Base-by-base conservation (phyloP, 805 yeast species). In the Ogataea neopini region DNA sequence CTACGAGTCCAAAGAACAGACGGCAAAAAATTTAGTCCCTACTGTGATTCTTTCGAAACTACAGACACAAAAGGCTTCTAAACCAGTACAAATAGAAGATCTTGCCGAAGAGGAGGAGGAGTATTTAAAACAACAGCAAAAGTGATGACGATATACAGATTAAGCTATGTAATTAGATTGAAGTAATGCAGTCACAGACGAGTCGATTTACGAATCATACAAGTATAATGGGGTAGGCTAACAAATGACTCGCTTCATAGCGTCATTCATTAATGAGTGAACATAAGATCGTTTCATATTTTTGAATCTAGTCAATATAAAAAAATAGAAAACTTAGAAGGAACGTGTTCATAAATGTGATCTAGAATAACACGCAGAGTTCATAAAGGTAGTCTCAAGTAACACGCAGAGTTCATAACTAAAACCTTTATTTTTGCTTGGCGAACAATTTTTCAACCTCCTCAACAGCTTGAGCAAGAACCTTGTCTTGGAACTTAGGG, bases 401-500 rank as follows among this genome's bases (percentile, higher is more conserved):
- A 33, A 43, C 30, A 43, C 36, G 23, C 26, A 37, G 42, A 43
- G 41, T 37, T 28, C 47, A 26, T 33, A 14, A 22, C 22, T 14
- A 14, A 11, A 30, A 13, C 47, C 29, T 33, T 37, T 45, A 52
- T 47, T 52, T 51, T 56, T 67, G 67, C 60, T 67, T 67, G 47
- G 71, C 68, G 61, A 89, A 89, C 70, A 86, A 74, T 72, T 81
- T 85, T 82, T 94, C 99, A 63, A 92, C 79, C 66, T 94, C 98
- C 64, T 87, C 78, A 61, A 94, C 85, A 59, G 97, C 82, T 79
- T 94, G 97, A 64, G 83, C 80, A 71, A 94, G 85, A 47, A 89
- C 86, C 72, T 77, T 85, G 60, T 89, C 96, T 80, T 92, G 97
- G 86, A 91, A 89, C 77, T 88, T 88, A 53, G 96, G 83, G 75